A percentile compares a stretch with the other conserved stretches of the same genome.
Conservation (phyloP, 2,329 filamentous ascomycete species). For the Stenocarpella maydis region DNA sequence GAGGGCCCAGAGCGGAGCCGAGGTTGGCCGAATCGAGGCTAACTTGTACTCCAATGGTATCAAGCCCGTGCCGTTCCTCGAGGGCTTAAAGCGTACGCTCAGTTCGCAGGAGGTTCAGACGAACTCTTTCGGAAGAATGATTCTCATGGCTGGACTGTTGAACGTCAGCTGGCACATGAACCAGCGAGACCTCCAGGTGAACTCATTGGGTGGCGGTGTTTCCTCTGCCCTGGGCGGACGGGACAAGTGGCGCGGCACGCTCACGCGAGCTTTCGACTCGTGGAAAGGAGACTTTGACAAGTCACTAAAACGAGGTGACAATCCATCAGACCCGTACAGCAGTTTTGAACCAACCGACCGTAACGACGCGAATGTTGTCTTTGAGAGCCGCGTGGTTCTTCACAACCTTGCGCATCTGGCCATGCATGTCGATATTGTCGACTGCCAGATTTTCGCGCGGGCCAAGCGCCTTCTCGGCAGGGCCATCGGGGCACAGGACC, state of each 20-base stretch:
- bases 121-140: constrained; percentile 91
- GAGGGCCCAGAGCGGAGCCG: constrained; percentile 86
- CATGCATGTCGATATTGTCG: constrained; percentile 97
- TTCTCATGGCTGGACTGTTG: constrained; percentile 91
- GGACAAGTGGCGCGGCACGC: constrained; percentile 87
- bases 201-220: constrained; percentile 77
- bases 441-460: constrained; percentile 94
- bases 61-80: constrained; percentile 86
- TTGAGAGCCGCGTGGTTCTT: constrained; percentile 87
- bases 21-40: constrained; percentile 85
- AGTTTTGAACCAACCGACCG: constrained; percentile 64
- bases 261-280: constrained; percentile 89
- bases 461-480: constrained; percentile 86
- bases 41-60: constrained; percentile 82
- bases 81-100: constrained; percentile 88
- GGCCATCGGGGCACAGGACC: constrained; percentile 83
- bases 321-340: constrained; percentile 60
- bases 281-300: constrained; percentile 95
- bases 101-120: constrained; percentile 87
- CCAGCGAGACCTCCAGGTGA: constrained; percentile 91
- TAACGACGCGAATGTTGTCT: constrained; percentile 71
- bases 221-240: constrained; percentile 82
- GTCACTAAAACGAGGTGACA: constrained; percentile 70
- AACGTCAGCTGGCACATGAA: constrained; percentile 99
- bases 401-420: constrained; percentile 97